Base-by-base conservation (phyloP, 2,329 filamentous ascomycete genomes). In the Trichophyton schoenleinii region DNA sequence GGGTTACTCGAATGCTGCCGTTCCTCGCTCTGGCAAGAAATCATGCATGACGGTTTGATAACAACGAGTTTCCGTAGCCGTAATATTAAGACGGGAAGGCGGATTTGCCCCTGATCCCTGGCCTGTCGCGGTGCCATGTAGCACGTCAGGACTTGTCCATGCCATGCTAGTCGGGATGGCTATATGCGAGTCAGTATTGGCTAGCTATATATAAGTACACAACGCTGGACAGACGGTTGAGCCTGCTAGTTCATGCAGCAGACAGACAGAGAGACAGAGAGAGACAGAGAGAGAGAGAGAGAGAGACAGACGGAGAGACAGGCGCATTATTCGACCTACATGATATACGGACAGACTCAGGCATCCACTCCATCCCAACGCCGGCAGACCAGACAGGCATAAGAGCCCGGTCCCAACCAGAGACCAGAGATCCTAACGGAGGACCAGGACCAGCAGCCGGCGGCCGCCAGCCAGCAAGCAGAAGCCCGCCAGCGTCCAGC, bases 31-130 rank as follows among this genome's bases (percentile, higher is more conserved):
- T 20, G 1, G 18, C 28, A n/a, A 36, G 28, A 20, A 25, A 31
- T 13, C 48, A 28, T 34, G 28, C 48, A 53, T 38, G 34, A 38
- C 34, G 13, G 34, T 38, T 13, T 55, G 5, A 55, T 5, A 18
- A 36, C 34, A 18, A 36, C 34, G 11, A 55, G 31, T n/a, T 22
- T 55, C 52, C 52, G 52, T 36, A 55, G 52, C 34, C 52, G 52
- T 55, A 55, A 55, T 55, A 55, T 55, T 55, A 55, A 55, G 34
- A 55, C 52, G 28, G 52, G 52, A 34, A 34, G 49, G 52, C 52
- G 52, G 28, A 9, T 34, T 55, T 55, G 3, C 52, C 52, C 52
- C 52, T 55, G 52, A 55, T 18, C 52, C 52, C 52, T 55, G 52
- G 52, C 52, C 22, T 38, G 34, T 38, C 34, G 52, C 15, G 15